Percentiles rank a stretch among this genome's conserved stretches.
Evolutionary conservation across 768 basidiomycete genomes (phyloP).

Genomic region (Russula virescens): DNA sequence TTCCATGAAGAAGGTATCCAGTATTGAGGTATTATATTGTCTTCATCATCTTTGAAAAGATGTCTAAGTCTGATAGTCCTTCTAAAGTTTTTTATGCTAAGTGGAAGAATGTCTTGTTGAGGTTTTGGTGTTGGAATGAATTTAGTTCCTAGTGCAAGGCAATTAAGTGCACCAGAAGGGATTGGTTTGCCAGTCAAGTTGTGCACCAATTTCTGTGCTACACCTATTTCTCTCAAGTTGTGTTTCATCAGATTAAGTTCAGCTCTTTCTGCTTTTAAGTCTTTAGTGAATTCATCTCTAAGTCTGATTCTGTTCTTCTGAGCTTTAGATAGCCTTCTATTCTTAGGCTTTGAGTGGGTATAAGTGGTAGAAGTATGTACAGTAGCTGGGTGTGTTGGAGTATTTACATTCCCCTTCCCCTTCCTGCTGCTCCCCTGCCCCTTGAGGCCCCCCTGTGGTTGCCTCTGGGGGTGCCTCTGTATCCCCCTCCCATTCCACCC

Average conservation of each 20-base stretch:
- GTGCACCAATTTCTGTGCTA: background rate
- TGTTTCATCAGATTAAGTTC: background rate
- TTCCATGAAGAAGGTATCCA: background rate
- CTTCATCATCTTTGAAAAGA: background rate
- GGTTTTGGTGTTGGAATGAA: background rate
- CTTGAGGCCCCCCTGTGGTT: background rate
- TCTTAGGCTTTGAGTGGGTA: background rate
- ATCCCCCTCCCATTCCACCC: too few species aligned
- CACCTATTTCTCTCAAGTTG: background rate
- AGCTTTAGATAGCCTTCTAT: background rate
- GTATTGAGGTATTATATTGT: background rate
- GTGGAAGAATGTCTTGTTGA: background rate
- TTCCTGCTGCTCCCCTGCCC: background rate
- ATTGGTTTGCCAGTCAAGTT: background rate
- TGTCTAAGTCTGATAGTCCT: background rate
- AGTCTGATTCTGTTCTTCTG: background rate
- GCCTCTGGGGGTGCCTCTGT: background rate
- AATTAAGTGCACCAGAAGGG: background rate
- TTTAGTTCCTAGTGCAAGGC: background rate
- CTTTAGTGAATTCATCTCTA: background rate
- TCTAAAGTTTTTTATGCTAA: background rate
- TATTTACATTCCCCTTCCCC: background rate
- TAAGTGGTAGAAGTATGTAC: too few species aligned
- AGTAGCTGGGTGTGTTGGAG: too few species aligned
- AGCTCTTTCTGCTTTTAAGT: too few species aligned